Base-by-base conservation (phyloP, 2,329 filamentous ascomycete genomes). In the Mollisiaceae sp. region DNA sequence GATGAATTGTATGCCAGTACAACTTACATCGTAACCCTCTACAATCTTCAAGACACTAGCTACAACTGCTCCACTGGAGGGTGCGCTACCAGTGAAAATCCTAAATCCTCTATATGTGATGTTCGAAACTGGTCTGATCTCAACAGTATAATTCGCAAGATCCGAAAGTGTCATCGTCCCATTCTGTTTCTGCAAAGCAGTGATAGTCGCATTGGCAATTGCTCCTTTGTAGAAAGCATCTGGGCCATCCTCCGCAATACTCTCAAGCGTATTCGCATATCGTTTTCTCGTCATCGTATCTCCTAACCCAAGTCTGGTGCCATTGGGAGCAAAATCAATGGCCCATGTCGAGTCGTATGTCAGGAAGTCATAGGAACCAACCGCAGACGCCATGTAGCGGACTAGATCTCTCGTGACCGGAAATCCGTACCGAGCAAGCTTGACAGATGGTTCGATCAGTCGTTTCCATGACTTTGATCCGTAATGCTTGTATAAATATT, bases 121-220 rank as follows among this genome's bases (percentile, higher is more conserved):
- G 69, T 83, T 83, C 1, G 89, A 82, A 2, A 90, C 83, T 18
- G 87, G 81, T 18, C 92, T 85, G 45, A 88, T 82, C 32, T 85
- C 81, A n/a, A 91, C 81, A 0, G 84, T 83, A 79, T 97, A 98
- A 69, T 88, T 86, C 65, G 82, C 82, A 36, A 97, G 80, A 78
- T 98, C 94, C 0, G 88, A 84, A 1, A 95, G 75, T 0, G 92
- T 94, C 89, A 97, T 93, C 12, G 87, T 94, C n/a, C 94, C 94
- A 70, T 94, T 92, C 1, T 82, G 79, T 0, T 82, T 80, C 72
- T 89, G 87, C 20, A 97, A 78, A 0, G 88, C 85, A 18, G 85
- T 80, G 72, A 97, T 89, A 63, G 90, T 94, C 0, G 89, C 86
- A 71, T 92, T 81, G 32, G 93, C 90, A 47, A 94, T 88, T 0